Evolutionary conservation across 1,284 basidiomycete genomes (phyloP), one percentile per base, ranked within the genome.

Genomic region (Cryptococcus depauperatus): DNA sequence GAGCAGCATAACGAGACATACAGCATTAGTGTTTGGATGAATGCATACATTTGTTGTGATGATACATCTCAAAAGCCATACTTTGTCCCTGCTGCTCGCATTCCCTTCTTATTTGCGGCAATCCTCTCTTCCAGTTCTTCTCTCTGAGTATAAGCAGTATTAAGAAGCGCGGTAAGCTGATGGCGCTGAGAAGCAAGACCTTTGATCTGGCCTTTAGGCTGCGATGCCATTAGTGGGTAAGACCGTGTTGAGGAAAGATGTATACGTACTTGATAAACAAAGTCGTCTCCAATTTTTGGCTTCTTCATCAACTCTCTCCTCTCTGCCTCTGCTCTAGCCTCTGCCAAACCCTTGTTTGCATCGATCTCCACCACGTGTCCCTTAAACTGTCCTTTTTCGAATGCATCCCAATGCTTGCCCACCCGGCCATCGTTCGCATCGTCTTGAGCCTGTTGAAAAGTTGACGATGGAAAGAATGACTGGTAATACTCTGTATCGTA

Each of bases 401-500:
- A 60, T 18, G 58, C 64, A 13, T 61, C 53, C 68, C 68, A 71
- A 34, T 63, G 59, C 37, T 58, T 56, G 8, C 68, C 69, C 9
- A 65, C 47, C 13, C 61, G 42, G 1, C 64, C 64, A 32, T 64
- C 62, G 9, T 57, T 46, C 14, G 22, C 19, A 14, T 53, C 54
- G 25, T 29, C 40, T 25, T 11, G 25, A 6, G 29, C 41, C 19
- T 38, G 35, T 33, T 32, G 23, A 19, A 30, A n/a, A 18, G 27
- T 25, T 19, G 37, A 34, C 6, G 40, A 30, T 16, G 40, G 43
- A 51, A 68, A 77, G 70, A 84, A 85, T 26, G 75, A 78, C 26
- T 75, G 75, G 62, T 87, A 91, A 66, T 85, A 88, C n/a, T 60
- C 75, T 0, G 79, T 69, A 45, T 91, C 85, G 65, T 91, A 77